Evolutionary conservation across 306 rosid species (phyloP), one percentile per base, ranked within the genome.

Genomic region (Fragaria iinumae): DNA sequence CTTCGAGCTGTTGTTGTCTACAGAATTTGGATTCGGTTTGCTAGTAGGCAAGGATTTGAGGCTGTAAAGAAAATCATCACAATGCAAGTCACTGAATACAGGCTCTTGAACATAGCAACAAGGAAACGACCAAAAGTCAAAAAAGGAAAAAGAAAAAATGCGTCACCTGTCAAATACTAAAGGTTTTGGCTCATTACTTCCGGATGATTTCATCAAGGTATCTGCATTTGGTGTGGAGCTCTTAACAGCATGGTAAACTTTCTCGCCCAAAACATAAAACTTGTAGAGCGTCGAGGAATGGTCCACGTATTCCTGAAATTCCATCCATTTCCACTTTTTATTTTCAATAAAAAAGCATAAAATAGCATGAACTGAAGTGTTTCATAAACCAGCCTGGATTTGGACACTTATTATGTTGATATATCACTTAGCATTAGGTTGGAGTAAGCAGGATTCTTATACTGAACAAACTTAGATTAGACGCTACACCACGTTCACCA

Each of bases 231-330:
- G 97, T 41, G 87, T 92, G 29, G 97, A 95, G 86, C 79, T 95
- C 88, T 88, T 92, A 66, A 90, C 88, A n/a, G 97, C 97, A 85
- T 89, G 43, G 83, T 90, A 95, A 71, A 80, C 71, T 77, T 92
- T 86, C 69, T 90, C 97, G 2, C 96, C 97, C 86, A 92, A 81
- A 66, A 92, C 86, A 48, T 95, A 95, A 74, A 91, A 90, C 75
- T 95, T 90, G 86, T 90, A 92, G 85, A 92, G 80, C 14, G 86
- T 92, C 8, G 97, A 92, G 41, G 97, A 95, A 83, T 95, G 98
- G 72, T 90, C 92, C 85, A 95, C 96, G 16, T 95, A 95, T 86
- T 92, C 98, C 89, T 92, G 88, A 80, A 87, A 25, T 74, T 73
- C 62, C 76, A 76, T 20, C 25, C 8, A 39, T 20, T 27, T 45